Conservation (phyloP, 345 rosid species). For the Anacardium occidentale region DNA sequence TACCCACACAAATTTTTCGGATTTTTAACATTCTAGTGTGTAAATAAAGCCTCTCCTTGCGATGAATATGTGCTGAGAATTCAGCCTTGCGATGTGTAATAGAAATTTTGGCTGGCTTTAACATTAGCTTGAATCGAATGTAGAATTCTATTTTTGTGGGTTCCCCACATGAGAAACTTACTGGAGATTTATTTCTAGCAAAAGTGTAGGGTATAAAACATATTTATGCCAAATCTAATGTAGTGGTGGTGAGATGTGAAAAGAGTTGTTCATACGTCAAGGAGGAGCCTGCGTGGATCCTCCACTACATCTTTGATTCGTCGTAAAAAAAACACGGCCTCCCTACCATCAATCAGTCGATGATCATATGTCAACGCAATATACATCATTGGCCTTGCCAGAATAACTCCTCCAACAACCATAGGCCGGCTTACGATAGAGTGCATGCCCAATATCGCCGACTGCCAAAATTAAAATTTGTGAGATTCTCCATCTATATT, state of each 20-base stretch:
- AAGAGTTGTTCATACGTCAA: constrained; percentile 41
- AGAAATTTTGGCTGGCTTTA: too few species aligned
- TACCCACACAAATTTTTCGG: too few species aligned
- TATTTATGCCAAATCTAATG: not conserved
- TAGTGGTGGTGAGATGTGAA: not conserved
- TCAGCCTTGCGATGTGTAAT: too few species aligned
- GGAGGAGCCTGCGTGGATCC: constrained; percentile 77
- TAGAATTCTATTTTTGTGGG: too few species aligned
- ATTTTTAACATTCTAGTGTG: too few species aligned
- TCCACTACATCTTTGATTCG: constrained; percentile 83
- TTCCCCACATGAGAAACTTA: too few species aligned
- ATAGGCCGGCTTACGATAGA: constrained; percentile 75
- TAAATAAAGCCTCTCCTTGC: too few species aligned
- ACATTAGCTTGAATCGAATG: too few species aligned
- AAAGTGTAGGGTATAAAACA: not conserved
- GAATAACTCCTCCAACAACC: constrained; percentile 65
- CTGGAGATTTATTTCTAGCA: constrained; percentile 8
- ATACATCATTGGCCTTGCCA: constrained; percentile 86
- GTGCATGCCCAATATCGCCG: constrained; percentile 87
- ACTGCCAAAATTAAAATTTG: constrained; percentile 32
- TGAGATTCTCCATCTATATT: not conserved
- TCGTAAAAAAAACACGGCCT: constrained; percentile 79
- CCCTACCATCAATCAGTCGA: constrained; percentile 86
- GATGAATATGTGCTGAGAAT: too few species aligned
- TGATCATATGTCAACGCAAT: constrained; percentile 78